A percentile compares a stretch with the other conserved stretches of the same genome.
phyloP scores from a whole-genome alignment of 805 yeast species.

The Kluyveromyces siamensis region DNA sequence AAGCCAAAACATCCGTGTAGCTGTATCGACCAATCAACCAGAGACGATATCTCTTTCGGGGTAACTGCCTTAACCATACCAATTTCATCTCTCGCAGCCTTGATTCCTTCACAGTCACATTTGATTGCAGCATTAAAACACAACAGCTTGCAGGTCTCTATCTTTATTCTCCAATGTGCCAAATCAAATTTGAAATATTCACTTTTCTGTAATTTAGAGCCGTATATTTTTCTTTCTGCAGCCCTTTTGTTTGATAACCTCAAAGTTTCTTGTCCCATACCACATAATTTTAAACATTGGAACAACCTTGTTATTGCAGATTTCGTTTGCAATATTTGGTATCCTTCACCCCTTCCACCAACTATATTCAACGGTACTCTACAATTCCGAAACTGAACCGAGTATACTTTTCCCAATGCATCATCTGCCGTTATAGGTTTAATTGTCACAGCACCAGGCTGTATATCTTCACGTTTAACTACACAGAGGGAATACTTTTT shows the following conservation, averaged over 20 bases:
- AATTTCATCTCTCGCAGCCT: slow-evolving; percentile 46
- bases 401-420: slow-evolving; percentile 34
- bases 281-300: slow-evolving; percentile 59
- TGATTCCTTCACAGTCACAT: slow-evolving; percentile 45
- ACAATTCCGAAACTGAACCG: slow-evolving; percentile 41
- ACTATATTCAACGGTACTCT: slow-evolving; percentile 36
- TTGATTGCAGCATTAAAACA: slow-evolving; percentile 54
- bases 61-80: slow-evolving; percentile 57
- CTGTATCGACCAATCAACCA: slow-evolving; percentile 56
- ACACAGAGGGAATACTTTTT: slow-evolving; percentile 49
- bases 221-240: slow-evolving; percentile 42
- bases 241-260: slow-evolving; percentile 42
- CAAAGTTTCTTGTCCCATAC: slow-evolving; percentile 51
- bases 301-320: slow-evolving; percentile 65
- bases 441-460: neutral
- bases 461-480: slow-evolving; percentile 29
- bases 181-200: slow-evolving; percentile 41
- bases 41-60: slow-evolving; percentile 43
- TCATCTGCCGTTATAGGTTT: slow-evolving; percentile 17
- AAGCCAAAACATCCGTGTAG: slow-evolving; percentile 60
- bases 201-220: slow-evolving; percentile 39
- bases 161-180: slow-evolving; percentile 45
- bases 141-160: slow-evolving; percentile 44
- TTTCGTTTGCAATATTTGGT: slow-evolving; percentile 53
- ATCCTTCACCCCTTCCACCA: slow-evolving; percentile 49